Base-by-base conservation (phyloP, 2,329 filamentous ascomycete species). In the Xylaria sp. region DNA sequence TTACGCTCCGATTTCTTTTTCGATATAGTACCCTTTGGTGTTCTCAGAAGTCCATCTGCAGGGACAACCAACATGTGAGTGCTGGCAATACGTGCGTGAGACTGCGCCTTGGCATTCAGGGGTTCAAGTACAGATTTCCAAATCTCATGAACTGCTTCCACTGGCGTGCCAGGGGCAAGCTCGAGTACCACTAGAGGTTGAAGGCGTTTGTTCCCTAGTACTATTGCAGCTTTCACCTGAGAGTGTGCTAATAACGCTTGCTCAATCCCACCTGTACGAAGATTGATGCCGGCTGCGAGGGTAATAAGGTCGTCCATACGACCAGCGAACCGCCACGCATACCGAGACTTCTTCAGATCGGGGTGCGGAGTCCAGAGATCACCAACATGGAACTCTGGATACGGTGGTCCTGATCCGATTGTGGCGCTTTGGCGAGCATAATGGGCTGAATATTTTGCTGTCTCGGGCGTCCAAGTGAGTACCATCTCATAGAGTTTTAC, bases 231-330 rank as follows among this genome's bases (percentile, higher is more conserved):
- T n/a, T 62, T 49, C 3, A 67, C 71, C 15, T 63, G 49, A 0
- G 15, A 33, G 29, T 67, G 39, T n/a, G 57, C 51, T 25, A 22
- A 44, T 17, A 73, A 56, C 5, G 64, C 65, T 22, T 54, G 31
- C 62, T 73, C 72, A 11, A 73, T 65, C 17, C 65, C 42, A 4
- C 55, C 68, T 3, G 71, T 71, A 42, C 64, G 61, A n/a, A 72
- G 58, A 33, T 69, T 74, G 33, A 72, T 66, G 51, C 69, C 71
- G 1, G 69, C 65, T 1, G 67, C 64, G 33, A 73, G 70, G 15
- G 66, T 69, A 15, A 73, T 69, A 4, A 77, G 65, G 36, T 74
- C 74, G 39, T 77, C 75, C 15, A 72, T 72, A 11, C 72, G 66
- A 29, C 72, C 72, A 0, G 62, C 63, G 20, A 72, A 73, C 27